Base-by-base conservation (phyloP, 2,329 filamentous ascomycete genomes). In the Aureobasidium sp. region DNA sequence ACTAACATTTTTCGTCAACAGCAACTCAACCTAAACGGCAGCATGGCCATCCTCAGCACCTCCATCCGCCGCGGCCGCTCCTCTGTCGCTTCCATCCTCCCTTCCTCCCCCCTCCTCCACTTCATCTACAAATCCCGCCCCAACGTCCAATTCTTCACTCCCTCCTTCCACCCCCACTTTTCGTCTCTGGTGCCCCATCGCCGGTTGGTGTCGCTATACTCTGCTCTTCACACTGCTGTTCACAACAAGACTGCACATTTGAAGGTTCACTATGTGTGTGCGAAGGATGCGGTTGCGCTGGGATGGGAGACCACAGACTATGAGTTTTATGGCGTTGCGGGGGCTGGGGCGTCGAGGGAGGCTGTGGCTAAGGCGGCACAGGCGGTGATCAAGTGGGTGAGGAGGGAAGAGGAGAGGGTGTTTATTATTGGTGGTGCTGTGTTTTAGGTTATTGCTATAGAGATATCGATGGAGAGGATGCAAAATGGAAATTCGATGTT, bases 341-440 rank as follows among this genome's bases (percentile, higher is more conserved):
- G 90, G 0, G 89, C 90, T 2, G 87, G 76, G 25, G 81, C 81
- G 27, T 79, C 79, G 57, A 75, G 84, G 45, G 81, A 81, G 61
- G 84, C 86, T 12, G 80, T 99, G 69, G 90, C 90, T 11, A 88
- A 93, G 72, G 90, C 88, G 12, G 93, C 92, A 37, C 96, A 94
- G 72, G 87, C 88, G 75, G 85, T 99, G 55, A 87, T 95, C 6
- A 89, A 94, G 71, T 99, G 93, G 92, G 88, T 93, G 1, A 87
- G 90, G 71, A 82, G 87, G 67, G 94, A 99, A 75, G 93, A 97
- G 75, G 92, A 97, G 75, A 82, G 94, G 62, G 79, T 97, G 6
- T 99, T 99, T 71, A 96, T 99, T 64, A 94, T 99, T 71, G 94
- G 94, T 1, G 95, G 94, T n/a, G 94, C 92, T 47, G 93, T 97